Evolutionary conservation across 257 asterid species (phyloP).

Genomic region (Solanum ahanhuiri): DNA sequence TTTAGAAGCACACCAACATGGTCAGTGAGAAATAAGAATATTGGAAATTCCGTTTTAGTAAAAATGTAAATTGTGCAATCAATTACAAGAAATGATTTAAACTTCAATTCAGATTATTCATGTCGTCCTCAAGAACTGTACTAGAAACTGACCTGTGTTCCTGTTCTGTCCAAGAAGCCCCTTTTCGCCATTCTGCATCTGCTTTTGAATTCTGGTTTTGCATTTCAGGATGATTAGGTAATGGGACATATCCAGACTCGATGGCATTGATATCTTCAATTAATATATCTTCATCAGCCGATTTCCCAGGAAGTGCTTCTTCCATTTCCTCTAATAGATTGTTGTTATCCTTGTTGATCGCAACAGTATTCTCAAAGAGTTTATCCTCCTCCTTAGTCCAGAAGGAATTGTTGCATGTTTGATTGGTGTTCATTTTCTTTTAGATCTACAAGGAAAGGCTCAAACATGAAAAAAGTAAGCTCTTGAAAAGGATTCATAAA

Average conservation of each 20-base stretch:
- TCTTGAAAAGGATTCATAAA: conserved; percentile 1
- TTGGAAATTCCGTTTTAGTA: neutral
- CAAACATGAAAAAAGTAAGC: conserved; percentile 14
- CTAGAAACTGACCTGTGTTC: conserved; percentile 29
- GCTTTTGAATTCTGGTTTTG: neutral
- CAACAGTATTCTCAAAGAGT: conserved; percentile 35
- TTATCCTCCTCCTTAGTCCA: conserved; percentile 39
- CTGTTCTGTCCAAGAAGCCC: conserved; percentile 36
- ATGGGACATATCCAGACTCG: conserved; percentile 24
- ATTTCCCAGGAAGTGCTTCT: conserved; percentile 27
- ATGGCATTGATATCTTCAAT: conserved; percentile 20
- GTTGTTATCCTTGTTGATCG: conserved; percentile 2
- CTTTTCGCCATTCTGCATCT: conserved; percentile 7
- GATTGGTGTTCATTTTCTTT: conserved; percentile 18
- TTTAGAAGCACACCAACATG: neutral
- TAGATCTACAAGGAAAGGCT: neutral
- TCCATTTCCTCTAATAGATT: conserved; percentile 21
- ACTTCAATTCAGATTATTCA: neutral
- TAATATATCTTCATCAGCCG: conserved; percentile 24
- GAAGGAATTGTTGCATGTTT: conserved; percentile 10
- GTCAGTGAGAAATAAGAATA: neutral
- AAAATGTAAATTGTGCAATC: neutral
- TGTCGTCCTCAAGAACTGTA: neutral
- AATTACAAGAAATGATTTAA: neutral
- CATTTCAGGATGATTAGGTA: conserved; percentile 5